Percentiles rank a stretch among this genome's conserved stretches.
Conservation (phyloP, 257 asterid genomes). For the Gentiana macrophylla region DNA sequence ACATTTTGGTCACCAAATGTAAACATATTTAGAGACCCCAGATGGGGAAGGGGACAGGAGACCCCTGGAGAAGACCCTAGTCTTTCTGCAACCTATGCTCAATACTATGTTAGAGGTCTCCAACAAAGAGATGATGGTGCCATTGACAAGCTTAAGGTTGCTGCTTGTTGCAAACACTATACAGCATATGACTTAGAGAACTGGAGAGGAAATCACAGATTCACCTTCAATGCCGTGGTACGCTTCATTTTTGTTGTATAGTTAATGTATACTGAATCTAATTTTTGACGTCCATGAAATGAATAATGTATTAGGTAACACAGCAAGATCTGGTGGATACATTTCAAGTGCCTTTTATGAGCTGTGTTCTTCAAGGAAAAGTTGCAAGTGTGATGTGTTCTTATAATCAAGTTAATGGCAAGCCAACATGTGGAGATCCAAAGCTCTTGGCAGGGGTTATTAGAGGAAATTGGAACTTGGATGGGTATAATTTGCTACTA, state of each 20-base stretch:
- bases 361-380: constrained; percentile 87
- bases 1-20: constrained; percentile 93
- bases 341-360: constrained; percentile 86
- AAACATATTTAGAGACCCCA: constrained; percentile 88
- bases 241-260: not conserved
- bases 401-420: constrained; percentile 82
- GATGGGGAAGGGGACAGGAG: constrained; percentile 99
- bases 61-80: constrained; percentile 96
- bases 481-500: constrained; percentile 32
- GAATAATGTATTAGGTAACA: constrained; percentile 41
- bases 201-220: constrained; percentile 48
- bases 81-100: constrained; percentile 46
- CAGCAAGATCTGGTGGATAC: constrained; percentile 92
- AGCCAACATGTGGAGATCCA: constrained; percentile 79
- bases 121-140: constrained; percentile 71
- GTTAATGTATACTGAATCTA: no score
- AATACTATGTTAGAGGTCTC: constrained; percentile 50
- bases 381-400: constrained; percentile 99
- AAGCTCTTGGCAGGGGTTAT: constrained; percentile 59
- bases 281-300: no score
- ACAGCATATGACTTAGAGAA: constrained; percentile 59
- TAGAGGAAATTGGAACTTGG: constrained; percentile 84
- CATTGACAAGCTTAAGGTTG: constrained; percentile 55
- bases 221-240: constrained; percentile 69
- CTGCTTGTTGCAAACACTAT: constrained; percentile 61